Evolutionary conservation across 371 early-diverging fungal species (phyloP), one percentile per base, ranked within the genome.

Genomic region (Mycotypha africana): DNA sequence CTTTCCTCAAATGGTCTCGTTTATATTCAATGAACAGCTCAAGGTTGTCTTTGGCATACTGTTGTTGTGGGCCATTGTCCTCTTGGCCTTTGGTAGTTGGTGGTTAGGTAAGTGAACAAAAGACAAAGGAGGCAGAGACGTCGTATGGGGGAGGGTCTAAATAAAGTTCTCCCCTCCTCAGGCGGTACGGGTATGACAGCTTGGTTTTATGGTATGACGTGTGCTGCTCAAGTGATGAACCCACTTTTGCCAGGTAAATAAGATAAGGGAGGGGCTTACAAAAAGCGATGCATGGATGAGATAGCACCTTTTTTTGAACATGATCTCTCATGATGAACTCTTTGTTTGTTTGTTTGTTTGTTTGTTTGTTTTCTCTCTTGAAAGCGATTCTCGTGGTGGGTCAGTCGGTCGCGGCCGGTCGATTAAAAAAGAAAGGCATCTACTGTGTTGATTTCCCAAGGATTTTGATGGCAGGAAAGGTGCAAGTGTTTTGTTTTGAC

Each of bases 401-500:
- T 42, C 90, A 89, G 65, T 79, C 82, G 1, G 84, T 89, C 9
- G 80, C 89, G 14, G 77, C 84, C 5, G 78, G 76, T 31, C 81
- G 87, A 15, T 67, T 89, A 26, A 63, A 76, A 3, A 57, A 70
- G 35, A 67, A 78, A 42, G 67, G 79, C 1, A 84, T 89, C 31
- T 79, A 79, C 47, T 89, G 89, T 53, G 85, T 89, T 25, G 88
- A 91, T 51, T 65, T 87, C 28, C 81, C 78, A 44, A 75, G 97
- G 47, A 92, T 96, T 51, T 81, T 89, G 34, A 78, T 84, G 75
- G 91, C 93, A 19, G 97, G 96, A 34, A 92, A 91, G 67, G 83
- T 94, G 28, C 87, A 95, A 71, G 79, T 95, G 21, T 92, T 95
- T 51, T 93, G 92, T 56, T 97, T 93, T 71, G 74, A 74, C 42